A percentile compares a stretch with the other conserved stretches of the same genome.
These are phyloP conservation scores for Medicago lupulina DNA, from an alignment of 306 rosid species.

Conservation along the genomic window DNA sequence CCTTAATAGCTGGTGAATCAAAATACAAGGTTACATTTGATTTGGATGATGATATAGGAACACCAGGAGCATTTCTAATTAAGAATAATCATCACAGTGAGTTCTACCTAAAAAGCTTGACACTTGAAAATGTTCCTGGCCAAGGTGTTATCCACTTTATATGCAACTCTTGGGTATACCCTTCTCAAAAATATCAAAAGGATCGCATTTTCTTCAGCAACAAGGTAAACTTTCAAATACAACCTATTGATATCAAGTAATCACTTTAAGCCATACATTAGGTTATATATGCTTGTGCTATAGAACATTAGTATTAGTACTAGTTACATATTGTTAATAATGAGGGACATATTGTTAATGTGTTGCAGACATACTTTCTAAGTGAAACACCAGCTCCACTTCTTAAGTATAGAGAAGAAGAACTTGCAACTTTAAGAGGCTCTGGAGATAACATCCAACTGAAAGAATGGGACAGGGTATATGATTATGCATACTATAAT, in stretches of 20 bases:
- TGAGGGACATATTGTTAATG: neutral
- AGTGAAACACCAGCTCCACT: slow-evolving; percentile 71
- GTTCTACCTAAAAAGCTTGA: slow-evolving; percentile 66
- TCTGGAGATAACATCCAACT: slow-evolving; percentile 58
- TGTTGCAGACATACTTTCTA: slow-evolving; percentile 67
- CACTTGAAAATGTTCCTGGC: slow-evolving; percentile 72
- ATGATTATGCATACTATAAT: slow-evolving; percentile 80
- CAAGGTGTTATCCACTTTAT: slow-evolving; percentile 67
- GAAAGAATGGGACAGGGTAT: slow-evolving; percentile 78
- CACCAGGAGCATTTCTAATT: slow-evolving; percentile 78
- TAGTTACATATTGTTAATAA: too few relatives aligned
- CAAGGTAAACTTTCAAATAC: too few relatives aligned
- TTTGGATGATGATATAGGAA: slow-evolving; percentile 64
- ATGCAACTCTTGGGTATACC: slow-evolving; percentile 94
- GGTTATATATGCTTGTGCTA: too few relatives aligned
- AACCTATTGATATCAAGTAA: too few relatives aligned
- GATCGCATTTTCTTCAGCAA: slow-evolving; percentile 79
- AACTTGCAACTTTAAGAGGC: slow-evolving; percentile 71
- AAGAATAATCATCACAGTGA: slow-evolving; percentile 71
- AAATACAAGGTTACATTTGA: slow-evolving; percentile 62
- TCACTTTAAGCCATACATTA: too few relatives aligned
- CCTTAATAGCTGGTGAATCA: slow-evolving; percentile 57
- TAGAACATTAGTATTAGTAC: too few relatives aligned
- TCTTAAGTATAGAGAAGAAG: slow-evolving; percentile 70
- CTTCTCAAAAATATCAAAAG: slow-evolving; percentile 55